These are phyloP conservation scores for Diaporthe aspalathi DNA, from an alignment of 2,329 filamentous ascomycete species.

Conservation along the genomic window DNA sequence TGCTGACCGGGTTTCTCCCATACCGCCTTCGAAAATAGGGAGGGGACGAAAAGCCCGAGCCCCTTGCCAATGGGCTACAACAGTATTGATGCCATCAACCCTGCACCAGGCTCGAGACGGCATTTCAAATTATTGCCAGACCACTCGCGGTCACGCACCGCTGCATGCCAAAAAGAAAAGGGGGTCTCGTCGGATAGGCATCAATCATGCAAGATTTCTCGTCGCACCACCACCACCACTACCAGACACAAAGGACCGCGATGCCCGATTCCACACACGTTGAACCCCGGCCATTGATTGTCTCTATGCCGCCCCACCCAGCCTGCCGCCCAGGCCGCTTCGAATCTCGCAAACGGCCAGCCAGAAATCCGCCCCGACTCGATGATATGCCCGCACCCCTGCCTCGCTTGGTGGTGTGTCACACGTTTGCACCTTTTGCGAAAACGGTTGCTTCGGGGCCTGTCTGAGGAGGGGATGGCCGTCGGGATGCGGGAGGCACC, in stretches of 20 bases:
- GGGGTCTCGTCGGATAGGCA: conserved; percentile 25
- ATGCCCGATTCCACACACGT: conserved; percentile 19
- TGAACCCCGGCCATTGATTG: conserved; percentile 24
- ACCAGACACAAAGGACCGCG: conserved; percentile 25
- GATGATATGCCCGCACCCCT: conserved; percentile 33
- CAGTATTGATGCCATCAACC: conserved; percentile 28
- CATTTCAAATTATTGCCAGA: conserved; percentile 30
- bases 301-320: conserved; percentile 31
- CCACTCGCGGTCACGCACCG: conserved; percentile 18
- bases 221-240: conserved; percentile 23
- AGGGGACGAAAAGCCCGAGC: not conserved
- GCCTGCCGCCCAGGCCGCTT: conserved; percentile 32
- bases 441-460: conserved; percentile 32
- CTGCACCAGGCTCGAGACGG: conserved; percentile 26
- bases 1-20: conserved; percentile 17
- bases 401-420: conserved; percentile 29
- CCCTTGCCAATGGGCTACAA: conserved; percentile 16
- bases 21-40: conserved; percentile 13
- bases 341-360: conserved; percentile 31
- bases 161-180: conserved; percentile 28
- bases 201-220: conserved; percentile 26
- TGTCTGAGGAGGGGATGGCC: conserved; percentile 34
- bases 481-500: conserved; percentile 35
- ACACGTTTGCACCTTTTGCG: conserved; percentile 32
- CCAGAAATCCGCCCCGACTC: conserved; percentile 22